These are phyloP conservation scores for Nicotiana tomentosiformis DNA, from an alignment of 257 asterid species.

Conservation along the genomic window DNA sequence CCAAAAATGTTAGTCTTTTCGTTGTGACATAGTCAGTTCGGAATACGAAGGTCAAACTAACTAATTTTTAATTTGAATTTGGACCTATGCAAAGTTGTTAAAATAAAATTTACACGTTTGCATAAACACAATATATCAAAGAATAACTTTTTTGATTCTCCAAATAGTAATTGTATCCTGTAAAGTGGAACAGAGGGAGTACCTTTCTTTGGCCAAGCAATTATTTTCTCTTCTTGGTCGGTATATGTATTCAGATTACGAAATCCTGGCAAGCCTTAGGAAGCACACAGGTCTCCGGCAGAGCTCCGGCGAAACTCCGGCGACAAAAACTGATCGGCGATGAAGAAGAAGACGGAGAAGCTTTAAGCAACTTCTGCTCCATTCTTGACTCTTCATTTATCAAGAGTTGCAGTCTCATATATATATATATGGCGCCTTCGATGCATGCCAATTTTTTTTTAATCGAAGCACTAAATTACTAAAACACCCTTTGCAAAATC, in stretches of 20 bases:
- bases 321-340: conserved; percentile 8
- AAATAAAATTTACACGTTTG: too few species aligned
- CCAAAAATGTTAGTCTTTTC: too few species aligned
- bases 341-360: background rate
- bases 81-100: too few species aligned
- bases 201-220: background rate
- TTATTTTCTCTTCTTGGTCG: background rate
- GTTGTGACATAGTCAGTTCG: too few species aligned
- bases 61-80: too few species aligned
- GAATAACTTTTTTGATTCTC: too few species aligned
- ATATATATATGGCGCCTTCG: conserved; percentile 10
- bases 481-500: background rate
- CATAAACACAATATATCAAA: too few species aligned
- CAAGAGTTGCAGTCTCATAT: background rate
- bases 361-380: conserved; percentile 19
- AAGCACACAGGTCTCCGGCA: conserved; percentile 19
- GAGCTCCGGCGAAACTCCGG: conserved; percentile 25
- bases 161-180: too few species aligned
- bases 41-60: too few species aligned
- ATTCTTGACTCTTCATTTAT: conserved; percentile 13
- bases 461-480: background rate
- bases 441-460: conserved; percentile 6
- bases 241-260: background rate
- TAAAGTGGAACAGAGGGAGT: too few species aligned
- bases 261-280: conserved; percentile 13